A percentile compares a stretch with the other conserved stretches of the same genome.
Evolutionary conservation across 2,329 filamentous ascomycete species (phyloP).

Genomic region (Verticillium longisporum): DNA sequence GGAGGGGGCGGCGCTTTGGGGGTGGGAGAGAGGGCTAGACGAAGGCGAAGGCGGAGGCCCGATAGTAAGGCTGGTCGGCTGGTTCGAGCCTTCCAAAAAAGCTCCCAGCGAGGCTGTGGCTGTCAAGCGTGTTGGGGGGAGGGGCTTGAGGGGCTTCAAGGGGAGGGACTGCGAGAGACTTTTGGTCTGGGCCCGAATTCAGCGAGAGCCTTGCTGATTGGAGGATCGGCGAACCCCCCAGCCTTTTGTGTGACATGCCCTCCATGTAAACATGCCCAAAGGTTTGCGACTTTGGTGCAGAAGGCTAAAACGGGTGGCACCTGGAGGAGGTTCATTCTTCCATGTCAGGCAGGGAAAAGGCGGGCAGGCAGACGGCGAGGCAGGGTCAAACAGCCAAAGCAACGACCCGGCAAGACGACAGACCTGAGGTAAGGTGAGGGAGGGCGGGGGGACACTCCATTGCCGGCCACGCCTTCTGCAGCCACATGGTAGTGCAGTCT

Average conservation of each 20-base stretch:
- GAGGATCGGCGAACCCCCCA: neutral
- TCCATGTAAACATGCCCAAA: neutral
- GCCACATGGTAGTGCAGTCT: constrained; percentile 4
- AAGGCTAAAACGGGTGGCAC: neutral
- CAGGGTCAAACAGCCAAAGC: no score
- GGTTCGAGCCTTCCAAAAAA: neutral
- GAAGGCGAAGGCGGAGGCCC: neutral
- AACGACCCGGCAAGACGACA: no score
- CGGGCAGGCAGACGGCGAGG: neutral
- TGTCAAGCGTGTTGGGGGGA: neutral
- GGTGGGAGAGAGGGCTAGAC: neutral
- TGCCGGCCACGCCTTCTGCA: constrained; percentile 5
- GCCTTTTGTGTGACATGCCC: neutral
- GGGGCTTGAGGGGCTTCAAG: neutral
- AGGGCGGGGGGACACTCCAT: neutral
- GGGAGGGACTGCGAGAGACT: neutral
- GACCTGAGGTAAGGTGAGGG: neutral
- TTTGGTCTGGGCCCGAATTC: neutral
- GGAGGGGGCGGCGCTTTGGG: neutral
- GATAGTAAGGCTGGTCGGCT: constrained; percentile 3
- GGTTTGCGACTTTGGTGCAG: neutral
- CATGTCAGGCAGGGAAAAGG: neutral
- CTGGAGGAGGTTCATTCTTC: neutral
- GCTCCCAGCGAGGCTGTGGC: constrained; percentile 1
- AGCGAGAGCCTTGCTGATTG: neutral